Evolutionary conservation across 352 stramenopile genomes (phyloP), one percentile per base, ranked within the genome.

Genomic region (Phytophthora tubulina): DNA sequence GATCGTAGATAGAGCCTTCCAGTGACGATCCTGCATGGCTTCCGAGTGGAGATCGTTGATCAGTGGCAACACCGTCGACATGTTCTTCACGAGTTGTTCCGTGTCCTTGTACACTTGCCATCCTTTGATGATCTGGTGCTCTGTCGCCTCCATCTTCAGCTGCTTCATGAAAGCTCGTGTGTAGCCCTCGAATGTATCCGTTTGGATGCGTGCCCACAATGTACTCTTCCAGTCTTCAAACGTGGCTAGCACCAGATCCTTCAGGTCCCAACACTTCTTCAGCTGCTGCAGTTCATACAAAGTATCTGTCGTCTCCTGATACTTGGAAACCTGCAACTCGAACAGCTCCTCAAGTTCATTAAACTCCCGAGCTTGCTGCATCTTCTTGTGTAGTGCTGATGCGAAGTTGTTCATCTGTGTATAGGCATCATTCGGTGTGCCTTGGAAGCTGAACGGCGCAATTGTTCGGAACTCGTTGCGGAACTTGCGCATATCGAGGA

Each of bases 21-120:
- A 99, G 79, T 99, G 96, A 4, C 96, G 91, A 50, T 96, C 79
- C 57, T 97, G 90, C 85, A 99, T 98, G 31, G 95, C 91, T 59
- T 98, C 89, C 2, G 92, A 98, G 79, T 99, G 96, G 38, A 99
- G 80, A 56, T 99, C 97, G 57, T 98, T 97, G 72, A 99, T 97
- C 13, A 99, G 75, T 6, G 90, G 89, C 7, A 97, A 51, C 2
- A 97, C 89, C 0, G 83, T 88, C 33, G 88, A 75, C 90, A 96
- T 96, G 62, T 97, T 95, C 72, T 96, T 97, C 15, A 94, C 90
- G 7, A 95, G 74, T 64, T 95, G 83, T 53, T 97, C 89, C 0
- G 85, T 90, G 56, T 97, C 90, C 51, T 95, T 95, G 77, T 95
- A 95, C 9, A 94, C 89, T 67, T 96, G 88, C 90, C 90, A 96